A percentile compares a stretch with the other conserved stretches of the same genome.
These are phyloP conservation scores for Chalara sp. DNA, from an alignment of 2,329 filamentous ascomycete species.

Conservation along the genomic window DNA sequence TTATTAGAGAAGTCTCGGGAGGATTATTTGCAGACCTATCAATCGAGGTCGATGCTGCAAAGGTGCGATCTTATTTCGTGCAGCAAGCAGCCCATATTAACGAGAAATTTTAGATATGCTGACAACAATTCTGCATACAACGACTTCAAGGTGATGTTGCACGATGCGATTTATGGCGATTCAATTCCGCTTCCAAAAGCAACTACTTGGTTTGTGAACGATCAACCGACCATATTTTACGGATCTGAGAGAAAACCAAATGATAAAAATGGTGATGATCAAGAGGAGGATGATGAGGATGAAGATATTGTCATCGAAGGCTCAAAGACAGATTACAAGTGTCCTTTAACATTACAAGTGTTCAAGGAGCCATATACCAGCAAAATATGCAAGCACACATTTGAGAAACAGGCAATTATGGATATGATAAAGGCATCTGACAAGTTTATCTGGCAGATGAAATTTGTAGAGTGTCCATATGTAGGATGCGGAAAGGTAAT, in stretches of 20 bases:
- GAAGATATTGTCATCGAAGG: slow-evolving; percentile 63
- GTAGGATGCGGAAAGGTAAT: slow-evolving; percentile 54
- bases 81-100: neutral
- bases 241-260: slow-evolving; percentile 5
- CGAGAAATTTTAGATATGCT: slow-evolving; percentile 38
- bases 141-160: slow-evolving; percentile 53
- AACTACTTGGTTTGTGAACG: slow-evolving; percentile 52
- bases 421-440: slow-evolving; percentile 15
- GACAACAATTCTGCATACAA: slow-evolving; percentile 49
- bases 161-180: slow-evolving; percentile 50
- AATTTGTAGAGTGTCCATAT: slow-evolving; percentile 52
- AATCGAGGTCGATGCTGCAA: slow-evolving; percentile 30
- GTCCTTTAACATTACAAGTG: slow-evolving; percentile 58
- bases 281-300: slow-evolving; percentile 36
- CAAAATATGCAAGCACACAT: slow-evolving; percentile 62
- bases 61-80: slow-evolving; percentile 26
- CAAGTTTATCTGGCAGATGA: slow-evolving; percentile 1
- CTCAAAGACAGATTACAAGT: slow-evolving; percentile 59
- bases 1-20: slow-evolving; percentile 29
- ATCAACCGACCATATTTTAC: slow-evolving; percentile 4
- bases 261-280: slow-evolving; percentile 8
- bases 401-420: slow-evolving; percentile 58
- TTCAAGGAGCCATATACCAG: slow-evolving; percentile 63
- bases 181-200: slow-evolving; percentile 46
- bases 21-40: slow-evolving; percentile 30